Conservation (phyloP, 345 rosid genomes). For the Brassica incana region DNA sequence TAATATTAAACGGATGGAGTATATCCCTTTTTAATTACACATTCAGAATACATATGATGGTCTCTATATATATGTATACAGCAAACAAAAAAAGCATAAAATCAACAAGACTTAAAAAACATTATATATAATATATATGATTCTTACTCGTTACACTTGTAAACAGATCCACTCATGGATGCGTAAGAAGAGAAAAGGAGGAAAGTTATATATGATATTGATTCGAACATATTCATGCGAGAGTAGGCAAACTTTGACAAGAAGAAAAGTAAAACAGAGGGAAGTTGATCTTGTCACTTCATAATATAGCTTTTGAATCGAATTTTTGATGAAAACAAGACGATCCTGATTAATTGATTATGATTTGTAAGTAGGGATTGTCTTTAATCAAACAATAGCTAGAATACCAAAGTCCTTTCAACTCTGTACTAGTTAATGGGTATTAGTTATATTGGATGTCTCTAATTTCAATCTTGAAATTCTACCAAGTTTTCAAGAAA, state of each 20-base stretch:
- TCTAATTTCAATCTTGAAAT: neutral
- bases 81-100: neutral
- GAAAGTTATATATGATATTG: neutral
- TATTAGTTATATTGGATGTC: slow-evolving; percentile 5
- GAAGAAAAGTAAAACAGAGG: slow-evolving; percentile 11
- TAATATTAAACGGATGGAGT: too few relatives aligned
- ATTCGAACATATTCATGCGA: slow-evolving; percentile 21
- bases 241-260: slow-evolving; percentile 16
- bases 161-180: slow-evolving; percentile 24
- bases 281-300: neutral
- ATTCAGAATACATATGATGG: neutral
- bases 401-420: neutral
- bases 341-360: neutral
- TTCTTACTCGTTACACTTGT: slow-evolving; percentile 8
- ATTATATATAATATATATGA: neutral
- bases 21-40: too few relatives aligned
- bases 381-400: neutral
- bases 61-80: neutral
- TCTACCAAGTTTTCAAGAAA: neutral
- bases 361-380: neutral
- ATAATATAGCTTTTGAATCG: neutral
- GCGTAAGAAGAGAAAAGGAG: slow-evolving; percentile 21
- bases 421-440: neutral
- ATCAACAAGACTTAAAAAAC: neutral
- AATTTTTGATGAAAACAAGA: neutral